Evolutionary conservation across 257 asterid species (phyloP), one percentile per base, ranked within the genome.

Genomic region (Anisodus acutangulus): DNA sequence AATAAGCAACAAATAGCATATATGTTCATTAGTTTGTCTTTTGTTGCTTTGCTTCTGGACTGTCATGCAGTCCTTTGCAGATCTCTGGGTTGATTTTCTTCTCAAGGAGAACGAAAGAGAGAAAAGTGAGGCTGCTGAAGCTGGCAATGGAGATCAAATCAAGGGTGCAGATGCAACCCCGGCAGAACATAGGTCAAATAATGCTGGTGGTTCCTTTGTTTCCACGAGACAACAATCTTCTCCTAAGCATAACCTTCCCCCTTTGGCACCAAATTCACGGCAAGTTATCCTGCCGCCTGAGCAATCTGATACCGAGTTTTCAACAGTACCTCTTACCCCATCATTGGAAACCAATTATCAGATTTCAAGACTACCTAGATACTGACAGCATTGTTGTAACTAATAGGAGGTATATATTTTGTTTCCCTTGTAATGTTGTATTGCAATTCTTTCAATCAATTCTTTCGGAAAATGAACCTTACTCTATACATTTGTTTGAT

Each of bases 81-180:
- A 95, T 88, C 78, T 95, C 69, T 97, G 99, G 99, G 99, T 97
- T 88, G 99, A 97, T 91, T 97, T 97, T 84, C 98, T 97, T 71
- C 98, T 97, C 74, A 92, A 89, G 8, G 98, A 97, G 91, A 90
- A 90, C 0, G 98, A 95, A 86, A 90, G 94, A 89, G 99, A 92
- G 71, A 95, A 89, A 87, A 88, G 92, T 49, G 97, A 87, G 83
- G 86, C 92, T 19, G 89, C 87, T 2, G 90, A 71, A 12, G 90
- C 89, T 80, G 90, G 83, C 17, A 86, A 84, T 64, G 90, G 84
- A 67, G 91, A 89, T 66, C 92, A 89, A 83, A 86, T 47, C 59
- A 83, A 84, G 82, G 86, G 41, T 39, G 60, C 87, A 19, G 53
- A 83, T 70, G 79, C 90, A 35, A 83, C 95, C 47, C 35, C 85